Evolutionary conservation across 306 rosid species (phyloP).

Genomic region (Prunus mira): DNA sequence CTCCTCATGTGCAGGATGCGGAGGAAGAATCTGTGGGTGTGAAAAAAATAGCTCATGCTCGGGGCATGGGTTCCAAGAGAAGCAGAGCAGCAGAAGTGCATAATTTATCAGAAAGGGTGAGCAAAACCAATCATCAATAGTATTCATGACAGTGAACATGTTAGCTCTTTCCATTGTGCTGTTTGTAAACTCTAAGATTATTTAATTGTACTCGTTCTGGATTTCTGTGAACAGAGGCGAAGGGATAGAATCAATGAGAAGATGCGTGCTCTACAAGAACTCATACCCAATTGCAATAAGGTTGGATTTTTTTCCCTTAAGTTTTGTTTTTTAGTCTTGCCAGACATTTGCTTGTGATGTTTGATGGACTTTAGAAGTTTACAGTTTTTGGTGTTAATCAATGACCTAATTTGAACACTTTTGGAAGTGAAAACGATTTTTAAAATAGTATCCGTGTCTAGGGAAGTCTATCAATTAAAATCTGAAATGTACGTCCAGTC

Average conservation of each 20-base stretch:
- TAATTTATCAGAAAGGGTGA: slow-evolving; percentile 90
- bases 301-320: slow-evolving; percentile 25
- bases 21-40: slow-evolving; percentile 65
- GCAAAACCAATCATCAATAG: slow-evolving; percentile 25
- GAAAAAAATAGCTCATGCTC: slow-evolving; percentile 40
- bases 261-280: slow-evolving; percentile 91
- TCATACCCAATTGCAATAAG: slow-evolving; percentile 93
- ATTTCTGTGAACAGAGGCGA: slow-evolving; percentile 56
- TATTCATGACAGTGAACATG: neutral
- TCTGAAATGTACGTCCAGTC: slow-evolving; percentile 3
- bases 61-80: slow-evolving; percentile 63
- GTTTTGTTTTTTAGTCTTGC: slow-evolving; percentile 1
- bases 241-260: slow-evolving; percentile 85
- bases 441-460: slow-evolving; percentile 1
- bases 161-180: slow-evolving; percentile 13
- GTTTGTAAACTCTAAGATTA: slow-evolving; percentile 26
- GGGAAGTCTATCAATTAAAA: slow-evolving; percentile 7
- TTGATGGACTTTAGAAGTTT: slow-evolving; percentile 4
- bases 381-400: slow-evolving; percentile 16
- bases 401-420: slow-evolving; percentile 17
- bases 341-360: slow-evolving; percentile 1
- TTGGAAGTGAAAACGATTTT: slow-evolving; percentile 15
- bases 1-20: slow-evolving; percentile 51
- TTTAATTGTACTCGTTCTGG: slow-evolving; percentile 11
- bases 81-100: slow-evolving; percentile 86